These are phyloP conservation scores for Chrysanthemum makinoi DNA, from an alignment of 129 eudicot genomes.

Conservation along the genomic window DNA sequence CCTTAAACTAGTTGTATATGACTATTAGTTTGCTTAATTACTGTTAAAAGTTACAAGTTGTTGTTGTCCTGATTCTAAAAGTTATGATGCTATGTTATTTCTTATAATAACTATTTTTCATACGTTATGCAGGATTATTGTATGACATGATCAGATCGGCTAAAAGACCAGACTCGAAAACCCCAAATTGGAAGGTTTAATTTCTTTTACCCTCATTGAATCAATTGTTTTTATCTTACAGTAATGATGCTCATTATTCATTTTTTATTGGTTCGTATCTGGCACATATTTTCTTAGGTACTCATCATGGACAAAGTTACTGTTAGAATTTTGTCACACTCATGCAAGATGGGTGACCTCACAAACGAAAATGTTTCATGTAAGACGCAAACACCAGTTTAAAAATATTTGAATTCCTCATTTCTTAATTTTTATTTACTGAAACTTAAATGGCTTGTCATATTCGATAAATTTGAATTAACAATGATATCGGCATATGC, in stretches of 20 bases:
- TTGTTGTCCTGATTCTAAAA: not conserved
- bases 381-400: constrained; percentile 57
- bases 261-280: constrained; percentile 15
- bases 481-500: constrained; percentile 12
- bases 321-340: constrained; percentile 66
- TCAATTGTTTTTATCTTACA: constrained; percentile 11
- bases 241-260: not conserved
- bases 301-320: constrained; percentile 93
- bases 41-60: not conserved
- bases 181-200: constrained; percentile 74
- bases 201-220: constrained; percentile 7
- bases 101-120: not conserved
- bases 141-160: constrained; percentile 85
- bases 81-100: not conserved
- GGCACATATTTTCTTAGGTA: constrained; percentile 49
- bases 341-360: constrained; percentile 97
- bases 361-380: constrained; percentile 97
- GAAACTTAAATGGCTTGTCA: not conserved
- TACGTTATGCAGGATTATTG: constrained; percentile 55
- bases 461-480: constrained; percentile 12
- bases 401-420: constrained; percentile 19
- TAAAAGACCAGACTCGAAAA: constrained; percentile 64
- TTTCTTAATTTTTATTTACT: constrained; percentile 9
- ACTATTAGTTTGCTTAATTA: too few species aligned
- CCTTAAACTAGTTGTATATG: too few species aligned